These are phyloP conservation scores for Arabidopsis lyrata DNA, from an alignment of 441 rosid species.

Conservation along the genomic window DNA sequence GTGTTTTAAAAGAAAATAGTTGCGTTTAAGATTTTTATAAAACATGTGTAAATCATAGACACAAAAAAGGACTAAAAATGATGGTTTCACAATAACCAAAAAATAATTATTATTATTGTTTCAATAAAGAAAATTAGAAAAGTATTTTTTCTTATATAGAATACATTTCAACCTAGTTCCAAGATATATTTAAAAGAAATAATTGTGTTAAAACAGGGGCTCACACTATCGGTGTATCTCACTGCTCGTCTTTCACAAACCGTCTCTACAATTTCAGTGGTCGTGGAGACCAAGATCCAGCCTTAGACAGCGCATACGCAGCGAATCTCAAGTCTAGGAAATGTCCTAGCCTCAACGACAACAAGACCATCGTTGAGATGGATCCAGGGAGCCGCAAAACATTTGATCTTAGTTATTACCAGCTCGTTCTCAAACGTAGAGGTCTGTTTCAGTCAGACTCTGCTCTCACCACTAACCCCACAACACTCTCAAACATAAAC, in stretches of 20 bases:
- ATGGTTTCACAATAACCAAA: background rate
- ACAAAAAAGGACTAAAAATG: background rate
- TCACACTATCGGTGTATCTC: slow-evolving; percentile 80
- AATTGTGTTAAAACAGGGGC: slow-evolving; percentile 58
- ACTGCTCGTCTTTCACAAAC: slow-evolving; percentile 63
- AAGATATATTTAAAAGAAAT: background rate
- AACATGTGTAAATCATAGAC: background rate
- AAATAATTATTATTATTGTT: background rate
- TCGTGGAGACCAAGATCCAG: slow-evolving; percentile 64
- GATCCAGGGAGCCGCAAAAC: slow-evolving; percentile 84
- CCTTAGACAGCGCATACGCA: slow-evolving; percentile 72
- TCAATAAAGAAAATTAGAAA: background rate
- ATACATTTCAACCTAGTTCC: slow-evolving; percentile 10
- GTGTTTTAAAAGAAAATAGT: background rate
- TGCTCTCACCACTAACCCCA: slow-evolving; percentile 67
- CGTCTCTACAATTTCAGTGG: slow-evolving; percentile 81
- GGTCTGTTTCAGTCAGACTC: slow-evolving; percentile 81
- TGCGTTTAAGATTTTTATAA: background rate
- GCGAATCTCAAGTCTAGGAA: slow-evolving; percentile 73
- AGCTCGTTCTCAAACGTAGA: slow-evolving; percentile 59
- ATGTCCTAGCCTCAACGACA: slow-evolving; percentile 64
- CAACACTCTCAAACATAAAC: slow-evolving; percentile 52
- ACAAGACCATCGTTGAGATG: slow-evolving; percentile 71
- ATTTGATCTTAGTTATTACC: slow-evolving; percentile 78
- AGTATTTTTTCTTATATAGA: too few relatives aligned